Conservation (phyloP, 2,329 filamentous ascomycete genomes). For the Fusarium denticulatum region DNA sequence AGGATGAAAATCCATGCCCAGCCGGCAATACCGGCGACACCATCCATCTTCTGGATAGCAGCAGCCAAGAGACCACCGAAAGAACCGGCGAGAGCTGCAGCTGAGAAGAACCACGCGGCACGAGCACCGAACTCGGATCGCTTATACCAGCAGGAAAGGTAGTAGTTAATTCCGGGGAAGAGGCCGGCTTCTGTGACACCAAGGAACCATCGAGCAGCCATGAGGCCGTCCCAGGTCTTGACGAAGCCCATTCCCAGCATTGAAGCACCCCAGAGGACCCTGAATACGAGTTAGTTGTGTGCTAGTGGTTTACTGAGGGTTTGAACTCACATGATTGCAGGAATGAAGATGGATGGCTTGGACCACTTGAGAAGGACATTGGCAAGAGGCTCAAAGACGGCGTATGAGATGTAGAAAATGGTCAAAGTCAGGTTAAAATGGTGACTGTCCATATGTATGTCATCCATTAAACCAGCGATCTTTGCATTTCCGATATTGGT, state of each 20-base stretch:
- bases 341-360: slow-evolving; percentile 81
- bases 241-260: slow-evolving; percentile 78
- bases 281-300: slow-evolving; percentile 44
- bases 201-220: slow-evolving; percentile 76
- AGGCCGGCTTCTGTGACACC: slow-evolving; percentile 80
- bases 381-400: slow-evolving; percentile 79
- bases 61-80: slow-evolving; percentile 80
- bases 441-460: slow-evolving; percentile 69
- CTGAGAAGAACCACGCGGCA: slow-evolving; percentile 84
- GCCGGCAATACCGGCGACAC: slow-evolving; percentile 64
- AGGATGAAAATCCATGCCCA: slow-evolving; percentile 76
- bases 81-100: slow-evolving; percentile 80
- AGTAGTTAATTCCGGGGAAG: slow-evolving; percentile 82
- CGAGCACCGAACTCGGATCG: slow-evolving; percentile 82
- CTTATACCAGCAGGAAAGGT: slow-evolving; percentile 86
- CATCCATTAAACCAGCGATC: slow-evolving; percentile 62
- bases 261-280: slow-evolving; percentile 71
- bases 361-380: slow-evolving; percentile 83
- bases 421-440: slow-evolving; percentile 81
- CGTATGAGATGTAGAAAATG: slow-evolving; percentile 89
- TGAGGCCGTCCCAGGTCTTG: slow-evolving; percentile 69
- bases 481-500: slow-evolving; percentile 82
- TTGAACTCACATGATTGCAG: slow-evolving; percentile 76
- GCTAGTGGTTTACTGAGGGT: not conserved
- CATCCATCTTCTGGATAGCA: slow-evolving; percentile 75